Base-by-base conservation (phyloP, 306 rosid genomes). In the Myrica gale region DNA sequence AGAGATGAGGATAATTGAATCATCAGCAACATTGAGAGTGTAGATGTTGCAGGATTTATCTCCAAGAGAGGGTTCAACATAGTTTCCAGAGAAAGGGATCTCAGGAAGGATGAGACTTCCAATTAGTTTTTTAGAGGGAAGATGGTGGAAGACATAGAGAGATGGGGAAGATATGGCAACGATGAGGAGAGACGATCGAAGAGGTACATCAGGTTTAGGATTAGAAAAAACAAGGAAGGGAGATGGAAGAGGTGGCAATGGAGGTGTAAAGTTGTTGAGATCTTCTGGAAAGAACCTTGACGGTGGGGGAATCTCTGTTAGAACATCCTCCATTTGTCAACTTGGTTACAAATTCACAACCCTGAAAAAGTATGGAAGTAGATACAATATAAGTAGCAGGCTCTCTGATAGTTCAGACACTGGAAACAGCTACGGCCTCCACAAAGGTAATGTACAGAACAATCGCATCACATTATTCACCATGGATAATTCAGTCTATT, bases 261-360 rank as follows among this genome's bases (percentile, higher is more conserved):
- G 92, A 1, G 80, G 78, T 1, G 95, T 72, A 78, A 92, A 95
- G 71, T 69, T 92, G 86, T 92, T 89, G 43, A 95, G 96, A 47
- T 92, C 98, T 78, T 92, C 97, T 75, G 89, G 87, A 21, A 85
- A 69, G 69, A 95, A 84, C 45, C 97, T 83, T 45, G 98, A 95
- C 8, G 97, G 97, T 12, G 93, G 96, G 23, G 97, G 90, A 78
- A 82, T 81, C 78, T 92, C 97, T 9, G 97, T 92, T 10, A 92
- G 80, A 2, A 92, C 90, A 39, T 92, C 98, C 82, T 92, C 98
- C 98, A 95, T 88, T 13, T 68, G 54, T 68, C 74, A 60, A 60
- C 17, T 60, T 60, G 17, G 9, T 60, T 17, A 32, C n/a, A 26
- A 60, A 17, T 26, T 60, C 67, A 11, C 17, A 5, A 26, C 67